Conservation (phyloP, 225 moss, liverwort and hornwort species). For the Physcomitrium patens region DNA sequence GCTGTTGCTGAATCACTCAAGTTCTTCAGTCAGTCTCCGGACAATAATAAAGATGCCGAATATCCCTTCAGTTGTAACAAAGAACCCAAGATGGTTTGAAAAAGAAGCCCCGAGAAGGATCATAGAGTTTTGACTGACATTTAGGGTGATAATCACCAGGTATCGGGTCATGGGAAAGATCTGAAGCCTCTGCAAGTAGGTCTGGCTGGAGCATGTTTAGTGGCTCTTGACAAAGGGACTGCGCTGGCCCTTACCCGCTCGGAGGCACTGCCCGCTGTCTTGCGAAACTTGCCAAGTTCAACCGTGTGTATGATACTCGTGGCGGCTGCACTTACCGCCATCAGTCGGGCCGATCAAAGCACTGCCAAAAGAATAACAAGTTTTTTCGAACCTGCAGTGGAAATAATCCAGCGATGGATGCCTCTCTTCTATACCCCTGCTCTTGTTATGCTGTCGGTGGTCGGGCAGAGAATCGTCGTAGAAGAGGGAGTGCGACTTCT, state of each 20-base stretch:
- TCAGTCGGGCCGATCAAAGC: conserved; percentile 39
- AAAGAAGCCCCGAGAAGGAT: background rate
- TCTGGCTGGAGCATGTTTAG: conserved; percentile 51
- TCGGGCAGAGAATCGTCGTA: conserved; percentile 37
- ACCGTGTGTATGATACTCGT: conserved; percentile 54
- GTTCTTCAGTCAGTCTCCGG: background rate
- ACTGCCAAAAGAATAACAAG: conserved; percentile 40
- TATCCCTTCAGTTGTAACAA: background rate
- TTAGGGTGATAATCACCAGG: conserved; percentile 31
- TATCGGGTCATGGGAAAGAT: conserved; percentile 59
- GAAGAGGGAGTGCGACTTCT: conserved; percentile 50
- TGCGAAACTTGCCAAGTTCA: conserved; percentile 51
- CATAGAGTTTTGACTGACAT: conserved; percentile 10
- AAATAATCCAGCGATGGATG: conserved; percentile 65
- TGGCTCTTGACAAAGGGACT: conserved; percentile 62
- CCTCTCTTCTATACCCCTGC: conserved; percentile 67
- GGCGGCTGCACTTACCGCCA: conserved; percentile 45
- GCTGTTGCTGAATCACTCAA: background rate
- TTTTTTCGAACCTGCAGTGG: conserved; percentile 60
- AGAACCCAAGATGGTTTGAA: background rate
- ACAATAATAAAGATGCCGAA: background rate
- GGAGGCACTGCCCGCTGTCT: conserved; percentile 41
- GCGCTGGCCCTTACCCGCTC: conserved; percentile 44
- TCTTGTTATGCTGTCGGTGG: conserved; percentile 52
- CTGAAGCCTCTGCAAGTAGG: conserved; percentile 57